Conservation (phyloP, 2,329 filamentous ascomycete species). For the Zarea fungicola region DNA sequence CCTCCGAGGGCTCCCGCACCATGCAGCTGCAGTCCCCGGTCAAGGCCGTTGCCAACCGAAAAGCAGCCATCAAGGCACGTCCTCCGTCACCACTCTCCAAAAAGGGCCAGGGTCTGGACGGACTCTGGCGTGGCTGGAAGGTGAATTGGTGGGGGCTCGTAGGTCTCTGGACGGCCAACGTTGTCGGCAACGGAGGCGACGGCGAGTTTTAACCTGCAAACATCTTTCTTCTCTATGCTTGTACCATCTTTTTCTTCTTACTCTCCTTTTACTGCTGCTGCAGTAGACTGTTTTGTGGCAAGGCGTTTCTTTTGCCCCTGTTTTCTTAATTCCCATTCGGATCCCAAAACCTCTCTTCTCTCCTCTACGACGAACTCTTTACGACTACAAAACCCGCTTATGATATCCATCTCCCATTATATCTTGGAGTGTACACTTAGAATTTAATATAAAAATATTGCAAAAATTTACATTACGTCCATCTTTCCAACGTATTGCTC, state of each 20-base stretch:
- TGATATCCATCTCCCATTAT: slow-evolving; percentile 35
- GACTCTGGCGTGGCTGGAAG: slow-evolving; percentile 69
- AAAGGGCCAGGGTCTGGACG: slow-evolving; percentile 63
- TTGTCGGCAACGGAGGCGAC: slow-evolving; percentile 56
- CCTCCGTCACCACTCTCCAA: slow-evolving; percentile 33
- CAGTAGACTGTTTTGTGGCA: background rate
- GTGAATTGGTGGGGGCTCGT: slow-evolving; percentile 74
- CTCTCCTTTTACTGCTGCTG: background rate
- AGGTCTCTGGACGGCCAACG: slow-evolving; percentile 65
- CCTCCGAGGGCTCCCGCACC: slow-evolving; percentile 69
- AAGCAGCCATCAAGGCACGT: slow-evolving; percentile 29
- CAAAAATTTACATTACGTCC: no score
- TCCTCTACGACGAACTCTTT: slow-evolving; percentile 12
- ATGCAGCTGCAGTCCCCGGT: slow-evolving; percentile 31
- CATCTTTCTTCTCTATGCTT: background rate
- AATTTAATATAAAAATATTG: slow-evolving; percentile 16
- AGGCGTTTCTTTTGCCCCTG: slow-evolving; percentile 8
- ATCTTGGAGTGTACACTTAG: slow-evolving; percentile 6
- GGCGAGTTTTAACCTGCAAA: slow-evolving; percentile 47
- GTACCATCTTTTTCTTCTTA: background rate
- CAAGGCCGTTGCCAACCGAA: slow-evolving; percentile 29
- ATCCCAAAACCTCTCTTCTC: slow-evolving; percentile 13
- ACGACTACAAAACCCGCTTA: slow-evolving; percentile 18
- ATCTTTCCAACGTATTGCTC: no score
- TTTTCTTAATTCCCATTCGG: background rate